A percentile compares a stretch with the other conserved stretches of the same genome.
Conservation (phyloP, 177 flowering plant genomes). For the Vitis hybrid region DNA sequence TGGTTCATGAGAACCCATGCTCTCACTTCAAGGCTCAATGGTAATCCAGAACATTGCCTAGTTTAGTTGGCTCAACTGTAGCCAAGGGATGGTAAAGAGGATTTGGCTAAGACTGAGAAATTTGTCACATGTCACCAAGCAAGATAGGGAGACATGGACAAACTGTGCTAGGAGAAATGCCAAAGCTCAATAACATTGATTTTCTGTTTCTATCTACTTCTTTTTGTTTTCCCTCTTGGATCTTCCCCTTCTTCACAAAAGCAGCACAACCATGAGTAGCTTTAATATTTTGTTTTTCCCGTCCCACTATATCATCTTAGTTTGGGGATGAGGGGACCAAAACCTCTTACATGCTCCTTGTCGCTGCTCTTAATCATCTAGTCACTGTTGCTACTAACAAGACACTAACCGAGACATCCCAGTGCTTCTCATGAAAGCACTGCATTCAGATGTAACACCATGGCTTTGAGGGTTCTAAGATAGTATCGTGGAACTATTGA, state of each 20-base stretch:
- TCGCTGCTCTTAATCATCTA: constrained; percentile 12
- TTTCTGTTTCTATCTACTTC: constrained; percentile 21
- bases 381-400: constrained; percentile 17
- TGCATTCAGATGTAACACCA: background rate
- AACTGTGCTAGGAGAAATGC: constrained; percentile 23
- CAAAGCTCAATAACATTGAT: constrained; percentile 12
- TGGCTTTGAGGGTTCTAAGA: background rate
- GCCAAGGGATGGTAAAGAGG: constrained; percentile 2
- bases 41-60: background rate
- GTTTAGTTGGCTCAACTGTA: constrained; percentile 14
- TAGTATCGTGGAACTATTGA: constrained; percentile 10
- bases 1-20: background rate
- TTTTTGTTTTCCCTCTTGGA: constrained; percentile 20
- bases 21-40: background rate
- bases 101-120: constrained; percentile 1
- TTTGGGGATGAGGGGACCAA: constrained; percentile 21
- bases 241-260: constrained; percentile 2
- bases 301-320: background rate
- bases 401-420: constrained; percentile 3
- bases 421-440: constrained; percentile 2
- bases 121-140: constrained; percentile 21
- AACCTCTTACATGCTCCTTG: constrained; percentile 20
- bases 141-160: constrained; percentile 30
- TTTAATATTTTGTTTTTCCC: constrained; percentile 15
- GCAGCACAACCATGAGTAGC: background rate